Conservation (phyloP, 331 rosid genomes). For the Erythrophleum ivorense region DNA sequence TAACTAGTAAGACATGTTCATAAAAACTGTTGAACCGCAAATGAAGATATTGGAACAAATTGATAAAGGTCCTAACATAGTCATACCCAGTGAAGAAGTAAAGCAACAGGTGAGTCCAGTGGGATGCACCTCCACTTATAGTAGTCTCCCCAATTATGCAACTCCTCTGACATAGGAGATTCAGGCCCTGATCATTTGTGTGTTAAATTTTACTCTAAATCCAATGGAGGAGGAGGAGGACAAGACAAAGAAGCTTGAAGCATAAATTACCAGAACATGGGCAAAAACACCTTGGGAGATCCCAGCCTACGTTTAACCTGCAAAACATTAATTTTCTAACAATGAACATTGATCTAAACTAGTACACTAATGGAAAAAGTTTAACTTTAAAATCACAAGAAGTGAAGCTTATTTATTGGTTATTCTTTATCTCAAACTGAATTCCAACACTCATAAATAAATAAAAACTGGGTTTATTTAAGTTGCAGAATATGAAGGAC, state of each 20-base stretch:
- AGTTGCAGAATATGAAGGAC: constrained; percentile 25
- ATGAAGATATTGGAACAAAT: constrained; percentile 22
- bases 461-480: constrained; percentile 12
- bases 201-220: constrained; percentile 20
- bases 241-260: constrained; percentile 29
- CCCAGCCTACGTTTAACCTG: constrained; percentile 72
- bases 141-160: constrained; percentile 79
- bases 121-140: constrained; percentile 85
- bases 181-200: constrained; percentile 66
- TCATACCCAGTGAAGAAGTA: constrained; percentile 94
- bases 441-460: neutral
- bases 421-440: constrained; percentile 21
- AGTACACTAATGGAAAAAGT: constrained; percentile 24
- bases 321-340: constrained; percentile 24
- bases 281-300: constrained; percentile 59
- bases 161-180: constrained; percentile 46
- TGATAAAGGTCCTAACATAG: constrained; percentile 10
- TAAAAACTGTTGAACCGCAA: constrained; percentile 13
- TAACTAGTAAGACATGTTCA: neutral
- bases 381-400: neutral
- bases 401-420: neutral
- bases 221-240: constrained; percentile 4
- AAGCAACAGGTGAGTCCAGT: constrained; percentile 75
- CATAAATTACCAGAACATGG: constrained; percentile 77
- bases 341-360: constrained; percentile 33